phyloP scores from a whole-genome alignment of 345 rosid genomes.

The Eucalyptus fibrosa region DNA sequence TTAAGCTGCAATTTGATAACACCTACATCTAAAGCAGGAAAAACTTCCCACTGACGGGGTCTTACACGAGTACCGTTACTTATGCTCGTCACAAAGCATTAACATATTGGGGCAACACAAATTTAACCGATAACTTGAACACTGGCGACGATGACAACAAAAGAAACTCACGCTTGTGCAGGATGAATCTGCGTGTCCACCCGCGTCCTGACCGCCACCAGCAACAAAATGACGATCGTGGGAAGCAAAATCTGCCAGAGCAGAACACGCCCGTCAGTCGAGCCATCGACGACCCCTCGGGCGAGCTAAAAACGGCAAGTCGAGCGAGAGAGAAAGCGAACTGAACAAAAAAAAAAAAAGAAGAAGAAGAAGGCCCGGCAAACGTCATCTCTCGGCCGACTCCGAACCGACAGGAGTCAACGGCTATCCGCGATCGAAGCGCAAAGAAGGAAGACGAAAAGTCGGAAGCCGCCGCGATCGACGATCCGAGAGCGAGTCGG shows the following conservation, averaged over 20 bases:
- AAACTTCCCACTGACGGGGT: background rate
- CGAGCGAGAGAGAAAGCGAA: background rate
- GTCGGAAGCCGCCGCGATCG: background rate
- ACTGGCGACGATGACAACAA: background rate
- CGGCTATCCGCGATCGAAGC: background rate
- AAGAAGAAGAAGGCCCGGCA: background rate
- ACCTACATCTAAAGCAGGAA: background rate
- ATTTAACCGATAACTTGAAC: background rate
- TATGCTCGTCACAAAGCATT: background rate
- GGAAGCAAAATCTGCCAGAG: conserved; percentile 76
- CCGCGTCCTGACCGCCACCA: conserved; percentile 75
- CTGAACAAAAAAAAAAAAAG: background rate
- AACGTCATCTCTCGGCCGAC: background rate
- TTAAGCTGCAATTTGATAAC: background rate
- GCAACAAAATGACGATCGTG: conserved; percentile 61
- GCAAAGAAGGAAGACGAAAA: background rate
- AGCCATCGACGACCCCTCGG: background rate
- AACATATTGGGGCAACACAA: background rate
- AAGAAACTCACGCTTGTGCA: conserved; percentile 57
- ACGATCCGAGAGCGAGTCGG: background rate
- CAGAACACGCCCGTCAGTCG: background rate
- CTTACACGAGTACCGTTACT: background rate
- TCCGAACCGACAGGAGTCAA: background rate
- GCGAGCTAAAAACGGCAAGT: background rate
- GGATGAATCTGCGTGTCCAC: conserved; percentile 82